These are phyloP conservation scores for Cardamine occulta DNA, from an alignment of 345 rosid genomes.

Conservation along the genomic window DNA sequence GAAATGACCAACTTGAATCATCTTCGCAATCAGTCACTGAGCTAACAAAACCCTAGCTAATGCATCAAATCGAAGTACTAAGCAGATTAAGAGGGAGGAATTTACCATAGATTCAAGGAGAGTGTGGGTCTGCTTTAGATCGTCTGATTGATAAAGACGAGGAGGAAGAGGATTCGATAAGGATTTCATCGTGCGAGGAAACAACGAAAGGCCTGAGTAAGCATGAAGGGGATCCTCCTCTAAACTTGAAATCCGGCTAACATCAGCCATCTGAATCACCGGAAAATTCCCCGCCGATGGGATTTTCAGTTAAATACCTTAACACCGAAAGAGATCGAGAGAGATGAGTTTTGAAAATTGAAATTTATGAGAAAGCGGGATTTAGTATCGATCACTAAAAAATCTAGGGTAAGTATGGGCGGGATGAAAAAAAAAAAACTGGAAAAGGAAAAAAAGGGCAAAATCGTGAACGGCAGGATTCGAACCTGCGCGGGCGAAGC, in stretches of 20 bases:
- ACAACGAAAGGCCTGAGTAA: slow-evolving; percentile 64
- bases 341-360: slow-evolving; percentile 28
- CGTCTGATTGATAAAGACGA: slow-evolving; percentile 45
- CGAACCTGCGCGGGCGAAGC: slow-evolving; percentile 95
- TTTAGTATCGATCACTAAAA: neutral
- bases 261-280: slow-evolving; percentile 34
- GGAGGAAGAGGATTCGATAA: slow-evolving; percentile 46
- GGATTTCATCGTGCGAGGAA: slow-evolving; percentile 60
- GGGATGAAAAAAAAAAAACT: neutral
- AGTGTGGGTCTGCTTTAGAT: slow-evolving; percentile 51
- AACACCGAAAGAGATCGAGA: slow-evolving; percentile 19
- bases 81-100: neutral
- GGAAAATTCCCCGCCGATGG: slow-evolving; percentile 3
- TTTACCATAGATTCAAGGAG: slow-evolving; percentile 68
- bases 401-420: slow-evolving; percentile 12
- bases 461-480: slow-evolving; percentile 60
- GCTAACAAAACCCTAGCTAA: slow-evolving; percentile 26
- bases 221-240: slow-evolving; percentile 57
- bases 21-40: neutral
- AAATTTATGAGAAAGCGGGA: slow-evolving; percentile 27
- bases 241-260: slow-evolving; percentile 17
- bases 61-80: neutral
- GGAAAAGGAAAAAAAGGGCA: slow-evolving; percentile 41
- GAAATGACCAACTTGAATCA: slow-evolving; percentile 3
- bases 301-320: neutral